Evolutionary conservation across 177 flowering plant genomes (phyloP), one percentile per base, ranked within the genome.

Genomic region (Vitis hybrid): DNA sequence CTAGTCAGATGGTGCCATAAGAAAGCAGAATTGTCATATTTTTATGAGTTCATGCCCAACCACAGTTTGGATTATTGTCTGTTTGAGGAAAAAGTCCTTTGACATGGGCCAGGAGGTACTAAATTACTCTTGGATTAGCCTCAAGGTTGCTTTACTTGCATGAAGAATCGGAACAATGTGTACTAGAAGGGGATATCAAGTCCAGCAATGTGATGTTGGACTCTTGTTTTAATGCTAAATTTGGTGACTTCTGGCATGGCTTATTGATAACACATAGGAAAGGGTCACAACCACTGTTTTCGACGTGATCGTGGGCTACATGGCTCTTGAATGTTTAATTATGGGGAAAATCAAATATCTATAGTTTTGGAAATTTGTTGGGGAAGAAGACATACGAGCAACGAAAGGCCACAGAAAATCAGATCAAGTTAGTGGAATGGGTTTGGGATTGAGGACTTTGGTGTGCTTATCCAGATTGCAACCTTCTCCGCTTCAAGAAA

Each of bases 391-490:
- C 51, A 66, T 4, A 48, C 55, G 0, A 15, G 66, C 7, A 22
- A 22, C 59, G 58, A 3, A 48, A 22, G 12, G 55, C 39, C 2
- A 31, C 3, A 11, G 69, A 51, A 13, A 29, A 13, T 29, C 15
- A 63, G 22, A 18, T 55, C 3, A 12, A 12, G 26, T 22, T 22
- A 22, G 26, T 22, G 26, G 26, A 22, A 5, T 79, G 81, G 82
- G 84, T 73, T 57, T 81, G 82, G 84, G 74, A 62, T 69, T 31
- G 79, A 3, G 87, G 83, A 49, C 63, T 84, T 12, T 84, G 85
- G 86, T 84, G 85, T 33, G 68, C 84, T 14, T 78, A 83, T 29
- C 83, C 79, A 3, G 79, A 83, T 71, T 55, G 53, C 14, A 59
- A 49, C 10, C 18, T 59, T 0, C 65, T 84, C 55, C 84, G 80